Percentiles rank a stretch among this genome's conserved stretches.
These are phyloP conservation scores for Jatropha curcas DNA, from an alignment of 345 rosid genomes.

Conservation along the genomic window DNA sequence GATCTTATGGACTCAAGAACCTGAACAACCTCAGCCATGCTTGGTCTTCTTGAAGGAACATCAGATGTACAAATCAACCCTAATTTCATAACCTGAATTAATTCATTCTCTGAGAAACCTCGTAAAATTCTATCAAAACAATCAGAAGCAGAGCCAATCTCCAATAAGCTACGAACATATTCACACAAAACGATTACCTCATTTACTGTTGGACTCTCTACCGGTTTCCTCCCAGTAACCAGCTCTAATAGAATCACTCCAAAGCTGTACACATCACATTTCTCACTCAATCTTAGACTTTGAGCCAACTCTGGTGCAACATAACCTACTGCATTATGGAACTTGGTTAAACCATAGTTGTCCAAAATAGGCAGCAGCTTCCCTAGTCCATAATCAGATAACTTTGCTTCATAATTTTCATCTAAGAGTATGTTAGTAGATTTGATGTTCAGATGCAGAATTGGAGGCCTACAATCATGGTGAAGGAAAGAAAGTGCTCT, in stretches of 20 bases:
- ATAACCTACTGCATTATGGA: constrained; percentile 90
- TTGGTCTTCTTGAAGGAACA: constrained; percentile 78
- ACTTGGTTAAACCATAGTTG: constrained; percentile 65
- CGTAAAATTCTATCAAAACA: constrained; percentile 75
- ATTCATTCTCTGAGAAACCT: constrained; percentile 82
- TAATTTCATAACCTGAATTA: constrained; percentile 91
- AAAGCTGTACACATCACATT: constrained; percentile 87
- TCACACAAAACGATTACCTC: constrained; percentile 80
- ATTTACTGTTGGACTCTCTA: constrained; percentile 63
- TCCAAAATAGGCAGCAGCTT: constrained; percentile 83
- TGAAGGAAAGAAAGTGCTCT: constrained; percentile 89
- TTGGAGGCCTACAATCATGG: constrained; percentile 82
- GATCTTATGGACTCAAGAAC: constrained; percentile 91
- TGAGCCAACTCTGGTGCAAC: constrained; percentile 97
- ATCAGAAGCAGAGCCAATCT: constrained; percentile 74
- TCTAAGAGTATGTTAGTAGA: constrained; percentile 84
- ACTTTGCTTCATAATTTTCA: constrained; percentile 67
- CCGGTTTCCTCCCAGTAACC: constrained; percentile 88
- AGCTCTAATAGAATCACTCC: constrained; percentile 93
- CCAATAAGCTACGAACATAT: constrained; percentile 71
- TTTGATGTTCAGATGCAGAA: constrained; percentile 92
- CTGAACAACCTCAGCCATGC: constrained; percentile 97
- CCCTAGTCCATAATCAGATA: constrained; percentile 84
- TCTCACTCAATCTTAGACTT: constrained; percentile 71
- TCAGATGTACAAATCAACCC: constrained; percentile 82